These are phyloP conservation scores for Hypoxylon sp. DNA, from an alignment of 2,329 filamentous ascomycete species.

Conservation along the genomic window DNA sequence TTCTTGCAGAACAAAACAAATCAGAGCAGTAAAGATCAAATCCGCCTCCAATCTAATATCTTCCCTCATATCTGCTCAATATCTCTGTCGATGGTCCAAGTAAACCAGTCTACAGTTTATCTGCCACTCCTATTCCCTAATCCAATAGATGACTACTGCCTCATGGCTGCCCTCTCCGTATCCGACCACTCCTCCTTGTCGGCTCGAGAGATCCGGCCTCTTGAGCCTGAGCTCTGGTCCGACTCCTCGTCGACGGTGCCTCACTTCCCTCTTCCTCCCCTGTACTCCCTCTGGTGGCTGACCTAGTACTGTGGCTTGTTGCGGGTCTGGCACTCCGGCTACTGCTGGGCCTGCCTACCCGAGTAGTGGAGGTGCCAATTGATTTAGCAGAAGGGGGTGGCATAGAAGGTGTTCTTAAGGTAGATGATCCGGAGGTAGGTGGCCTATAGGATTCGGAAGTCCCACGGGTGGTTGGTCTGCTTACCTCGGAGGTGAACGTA, in stretches of 20 bases:
- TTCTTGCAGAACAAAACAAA: constrained; percentile 25
- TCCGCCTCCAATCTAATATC: constrained; percentile 1
- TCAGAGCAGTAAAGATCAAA: constrained; percentile 24
- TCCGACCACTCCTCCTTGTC: neutral
- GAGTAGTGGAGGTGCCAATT: neutral
- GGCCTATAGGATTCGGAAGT: neutral
- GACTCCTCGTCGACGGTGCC: neutral
- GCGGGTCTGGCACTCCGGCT: neutral
- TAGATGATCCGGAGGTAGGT: neutral
- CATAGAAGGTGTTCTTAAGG: neutral
- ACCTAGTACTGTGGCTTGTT: neutral
- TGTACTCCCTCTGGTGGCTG: neutral
- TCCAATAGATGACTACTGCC: neutral
- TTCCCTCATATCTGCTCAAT: neutral
- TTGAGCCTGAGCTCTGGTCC: neutral
- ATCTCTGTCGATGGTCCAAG: neutral
- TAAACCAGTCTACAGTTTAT: constrained; percentile 2
- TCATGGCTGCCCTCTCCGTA: neutral
- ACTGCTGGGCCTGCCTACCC: neutral
- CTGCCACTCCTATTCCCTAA: neutral
- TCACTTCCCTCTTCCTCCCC: neutral
- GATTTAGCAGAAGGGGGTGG: neutral
- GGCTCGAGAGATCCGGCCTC: neutral
- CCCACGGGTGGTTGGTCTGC: neutral
- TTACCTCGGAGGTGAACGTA: neutral